A percentile compares a stretch with the other conserved stretches of the same genome.
Conservation (phyloP, 495 filamentous ascomycete genomes). For the Tuber magnatum region DNA sequence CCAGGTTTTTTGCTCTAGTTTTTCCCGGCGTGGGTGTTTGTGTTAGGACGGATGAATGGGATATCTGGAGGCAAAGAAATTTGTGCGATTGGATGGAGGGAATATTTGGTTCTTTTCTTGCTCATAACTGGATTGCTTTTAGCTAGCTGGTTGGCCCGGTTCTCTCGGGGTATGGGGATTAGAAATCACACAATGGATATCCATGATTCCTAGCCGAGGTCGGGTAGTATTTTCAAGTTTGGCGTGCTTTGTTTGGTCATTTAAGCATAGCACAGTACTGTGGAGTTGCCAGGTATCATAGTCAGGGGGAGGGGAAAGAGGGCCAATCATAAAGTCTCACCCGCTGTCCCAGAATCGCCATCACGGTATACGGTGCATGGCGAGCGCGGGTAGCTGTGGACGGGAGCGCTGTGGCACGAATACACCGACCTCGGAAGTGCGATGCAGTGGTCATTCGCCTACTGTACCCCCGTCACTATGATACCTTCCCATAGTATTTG, state of each 20-base stretch:
- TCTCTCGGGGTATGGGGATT: background rate
- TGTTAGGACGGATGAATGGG: background rate
- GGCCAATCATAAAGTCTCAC: too few relatives aligned
- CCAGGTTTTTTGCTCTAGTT: background rate
- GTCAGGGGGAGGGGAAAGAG: too few relatives aligned
- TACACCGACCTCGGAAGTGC: too few relatives aligned
- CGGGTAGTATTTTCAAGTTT: background rate
- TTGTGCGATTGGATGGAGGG: background rate
- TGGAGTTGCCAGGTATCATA: too few relatives aligned
- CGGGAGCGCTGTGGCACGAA: too few relatives aligned
- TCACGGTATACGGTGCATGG: too few relatives aligned
- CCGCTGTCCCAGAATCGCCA: too few relatives aligned
- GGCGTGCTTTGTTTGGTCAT: background rate
- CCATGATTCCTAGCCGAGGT: background rate
- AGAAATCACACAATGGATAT: background rate
- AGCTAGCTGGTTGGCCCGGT: background rate
- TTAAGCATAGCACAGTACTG: too few relatives aligned
- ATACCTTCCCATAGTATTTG: too few relatives aligned
- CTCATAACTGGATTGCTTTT: background rate
- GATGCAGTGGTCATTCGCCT: too few relatives aligned
- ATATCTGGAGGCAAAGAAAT: background rate
- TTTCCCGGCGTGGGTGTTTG: background rate
- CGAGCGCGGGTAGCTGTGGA: too few relatives aligned
- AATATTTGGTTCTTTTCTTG: background rate
- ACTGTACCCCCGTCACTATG: too few relatives aligned